Base-by-base conservation (phyloP, 257 asterid genomes). In the Solanum pimpinellifolium region DNA sequence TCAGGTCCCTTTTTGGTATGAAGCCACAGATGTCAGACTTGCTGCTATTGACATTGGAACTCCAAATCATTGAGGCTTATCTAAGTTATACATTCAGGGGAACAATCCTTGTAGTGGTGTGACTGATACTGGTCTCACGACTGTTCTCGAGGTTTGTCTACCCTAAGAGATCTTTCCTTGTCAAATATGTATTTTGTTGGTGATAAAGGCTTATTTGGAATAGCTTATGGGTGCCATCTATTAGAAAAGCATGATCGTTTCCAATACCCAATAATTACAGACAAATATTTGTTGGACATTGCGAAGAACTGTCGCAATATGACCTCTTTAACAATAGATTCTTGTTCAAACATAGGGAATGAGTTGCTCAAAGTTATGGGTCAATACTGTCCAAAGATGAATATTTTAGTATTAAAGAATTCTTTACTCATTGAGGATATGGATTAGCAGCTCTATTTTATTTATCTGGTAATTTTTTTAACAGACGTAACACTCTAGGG, bases 401-500 rank as follows among this genome's bases (percentile, higher is more conserved):
- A 52, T 4, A 18, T 52, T 52, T 4, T 52, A 4, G 4, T 18
- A 52, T 52, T 18, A 52, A 52, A 7, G 1, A 18, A 52, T 52
- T 52, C 4, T 18, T n/a, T 4, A 52, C 23, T 52, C 62, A 52
- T 52, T n/a, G 91, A 92, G 2, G 85, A 92, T 85, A 96, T 87
- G 91, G 4, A 52, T 16, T 52, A 16, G n/a, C 10, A 18, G 62
- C 6, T 52, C 62, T 52, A 18, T 52, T 97, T 85, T 89, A 97
- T 77, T 92, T 93, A 7, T 96, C 95, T 2, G 95, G 98, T 52
- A 91, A 89, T 72, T 74, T 88, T 59, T 74, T 97, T 29, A 81
- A 87, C 92, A 12, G 92, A 93, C 74, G 98, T 90, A 27, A 93
- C 87, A 72, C 91, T 97, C 65, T 94, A 96, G 90, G 86, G 89